A percentile compares a stretch with the other conserved stretches of the same genome.
Conservation (phyloP, 306 rosid genomes). For the Pterocarpus santalinus region DNA sequence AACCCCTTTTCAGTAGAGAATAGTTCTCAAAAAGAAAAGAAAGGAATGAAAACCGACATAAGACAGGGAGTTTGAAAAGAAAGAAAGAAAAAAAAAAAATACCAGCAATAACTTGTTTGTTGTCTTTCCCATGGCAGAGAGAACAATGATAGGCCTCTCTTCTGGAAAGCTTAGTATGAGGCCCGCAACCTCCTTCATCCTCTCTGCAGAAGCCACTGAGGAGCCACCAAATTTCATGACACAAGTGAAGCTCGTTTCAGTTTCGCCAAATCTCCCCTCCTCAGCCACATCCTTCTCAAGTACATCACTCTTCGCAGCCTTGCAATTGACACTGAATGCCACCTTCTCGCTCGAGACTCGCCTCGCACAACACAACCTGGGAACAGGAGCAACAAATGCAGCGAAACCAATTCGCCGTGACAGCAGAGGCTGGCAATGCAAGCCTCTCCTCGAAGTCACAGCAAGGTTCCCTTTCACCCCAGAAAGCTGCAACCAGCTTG, state of each 20-base stretch:
- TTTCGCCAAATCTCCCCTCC: conserved; percentile 45
- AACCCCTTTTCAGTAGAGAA: too few species aligned
- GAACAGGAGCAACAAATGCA: conserved; percentile 49
- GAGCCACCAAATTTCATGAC: conserved; percentile 99
- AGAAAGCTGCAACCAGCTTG: conserved; percentile 52
- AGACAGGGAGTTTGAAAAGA: too few species aligned
- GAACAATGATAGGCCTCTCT: conserved; percentile 86
- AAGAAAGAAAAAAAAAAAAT: neutral
- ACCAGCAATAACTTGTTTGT: conserved; percentile 80
- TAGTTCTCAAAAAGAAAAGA: too few species aligned
- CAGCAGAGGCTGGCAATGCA: conserved; percentile 43
- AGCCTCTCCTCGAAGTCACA: conserved; percentile 33
- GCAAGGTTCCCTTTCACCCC: conserved; percentile 54
- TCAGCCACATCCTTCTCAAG: conserved; percentile 50
- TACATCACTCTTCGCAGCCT: conserved; percentile 54
- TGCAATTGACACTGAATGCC: conserved; percentile 59
- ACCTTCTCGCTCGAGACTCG: conserved; percentile 40
- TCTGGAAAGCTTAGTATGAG: conserved; percentile 83
- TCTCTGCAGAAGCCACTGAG: conserved; percentile 79
- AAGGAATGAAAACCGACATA: too few species aligned
- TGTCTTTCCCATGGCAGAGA: conserved; percentile 97
- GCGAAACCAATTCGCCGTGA: conserved; percentile 48
- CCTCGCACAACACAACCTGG: conserved; percentile 12
- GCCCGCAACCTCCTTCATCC: conserved; percentile 86
- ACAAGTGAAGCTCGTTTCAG: conserved; percentile 64